phyloP scores from a whole-genome alignment of 768 basidiomycete species.

The Macrolepiota fuliginosa region DNA sequence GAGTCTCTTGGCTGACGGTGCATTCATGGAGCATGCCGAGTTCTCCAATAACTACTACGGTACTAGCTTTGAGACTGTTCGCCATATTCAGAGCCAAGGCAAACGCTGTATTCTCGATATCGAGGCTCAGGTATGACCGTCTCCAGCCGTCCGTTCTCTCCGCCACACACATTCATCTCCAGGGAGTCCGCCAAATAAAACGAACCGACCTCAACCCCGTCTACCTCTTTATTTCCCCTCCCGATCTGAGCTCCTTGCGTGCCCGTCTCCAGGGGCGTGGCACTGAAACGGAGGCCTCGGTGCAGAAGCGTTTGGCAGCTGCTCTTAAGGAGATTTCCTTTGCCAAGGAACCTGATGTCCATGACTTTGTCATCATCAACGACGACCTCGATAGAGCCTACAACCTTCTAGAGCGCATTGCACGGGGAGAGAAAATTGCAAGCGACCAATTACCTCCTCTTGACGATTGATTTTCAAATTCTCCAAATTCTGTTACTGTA shows the following conservation, averaged over 20 bases:
- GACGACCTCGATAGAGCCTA: constrained; percentile 87
- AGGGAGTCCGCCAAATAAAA: constrained; percentile 95
- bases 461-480: constrained; percentile 39
- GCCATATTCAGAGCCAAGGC: constrained; percentile 62
- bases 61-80: constrained; percentile 80
- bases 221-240: constrained; percentile 91
- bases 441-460: constrained; percentile 69
- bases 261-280: constrained; percentile 74
- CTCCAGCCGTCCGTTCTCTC: constrained; percentile 1
- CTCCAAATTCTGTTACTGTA: neutral
- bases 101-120: constrained; percentile 93
- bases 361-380: constrained; percentile 87
- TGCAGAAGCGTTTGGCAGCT: constrained; percentile 72
- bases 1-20: constrained; percentile 61
- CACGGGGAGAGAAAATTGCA: constrained; percentile 60
- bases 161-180: constrained; percentile 19
- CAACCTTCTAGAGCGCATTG: constrained; percentile 68
- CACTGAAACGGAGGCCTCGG: constrained; percentile 74
- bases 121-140: constrained; percentile 77
- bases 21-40: constrained; percentile 93
- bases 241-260: constrained; percentile 68
- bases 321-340: constrained; percentile 82
- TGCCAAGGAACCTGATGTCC: constrained; percentile 70
- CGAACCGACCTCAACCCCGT: constrained; percentile 77
- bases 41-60: constrained; percentile 93